These are phyloP conservation scores for Malus hybrid DNA, from an alignment of 331 rosid genomes.

Conservation along the genomic window DNA sequence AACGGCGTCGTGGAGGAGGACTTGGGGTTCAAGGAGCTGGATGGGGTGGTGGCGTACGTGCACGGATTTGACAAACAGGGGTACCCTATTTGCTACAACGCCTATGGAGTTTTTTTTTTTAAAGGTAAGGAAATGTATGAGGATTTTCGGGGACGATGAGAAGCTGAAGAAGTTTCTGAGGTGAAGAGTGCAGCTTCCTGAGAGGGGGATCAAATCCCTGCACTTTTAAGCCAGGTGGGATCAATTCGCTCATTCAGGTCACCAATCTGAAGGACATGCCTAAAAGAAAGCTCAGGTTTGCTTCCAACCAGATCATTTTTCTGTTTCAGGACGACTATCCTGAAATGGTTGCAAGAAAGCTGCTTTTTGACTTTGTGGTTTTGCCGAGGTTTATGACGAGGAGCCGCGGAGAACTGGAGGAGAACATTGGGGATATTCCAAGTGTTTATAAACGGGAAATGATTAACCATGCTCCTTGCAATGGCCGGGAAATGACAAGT, in stretches of 20 bases:
- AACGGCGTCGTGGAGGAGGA: conserved; percentile 64
- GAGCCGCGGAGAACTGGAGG: conserved; percentile 47
- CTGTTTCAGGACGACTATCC: conserved; percentile 94
- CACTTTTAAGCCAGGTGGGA: conserved; percentile 86
- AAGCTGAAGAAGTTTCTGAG: conserved; percentile 46
- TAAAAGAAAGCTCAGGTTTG: conserved; percentile 80
- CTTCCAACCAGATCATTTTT: conserved; percentile 85
- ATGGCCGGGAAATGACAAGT: conserved; percentile 90
- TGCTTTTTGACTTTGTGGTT: conserved; percentile 66
- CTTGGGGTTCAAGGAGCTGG: conserved; percentile 83
- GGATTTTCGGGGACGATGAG: conserved; percentile 36
- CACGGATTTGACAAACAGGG: conserved; percentile 72
- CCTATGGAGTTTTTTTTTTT: conserved; percentile 53
- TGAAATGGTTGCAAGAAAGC: conserved; percentile 89
- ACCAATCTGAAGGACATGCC: conserved; percentile 98
- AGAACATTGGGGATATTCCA: conserved; percentile 58
- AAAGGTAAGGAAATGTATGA: conserved; percentile 76
- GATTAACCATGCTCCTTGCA: conserved; percentile 75
- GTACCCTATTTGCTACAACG: conserved; percentile 91
- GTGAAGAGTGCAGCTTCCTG: conserved; percentile 93
- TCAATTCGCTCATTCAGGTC: conserved; percentile 80
- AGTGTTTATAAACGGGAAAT: conserved; percentile 75
- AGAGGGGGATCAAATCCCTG: conserved; percentile 65
- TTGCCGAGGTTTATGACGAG: conserved; percentile 57
- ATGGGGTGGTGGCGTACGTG: conserved; percentile 87